Percentiles rank a stretch among this genome's conserved stretches.
phyloP scores from a whole-genome alignment of 2,329 filamentous ascomycete species.

The Colletotrichum sp. region DNA sequence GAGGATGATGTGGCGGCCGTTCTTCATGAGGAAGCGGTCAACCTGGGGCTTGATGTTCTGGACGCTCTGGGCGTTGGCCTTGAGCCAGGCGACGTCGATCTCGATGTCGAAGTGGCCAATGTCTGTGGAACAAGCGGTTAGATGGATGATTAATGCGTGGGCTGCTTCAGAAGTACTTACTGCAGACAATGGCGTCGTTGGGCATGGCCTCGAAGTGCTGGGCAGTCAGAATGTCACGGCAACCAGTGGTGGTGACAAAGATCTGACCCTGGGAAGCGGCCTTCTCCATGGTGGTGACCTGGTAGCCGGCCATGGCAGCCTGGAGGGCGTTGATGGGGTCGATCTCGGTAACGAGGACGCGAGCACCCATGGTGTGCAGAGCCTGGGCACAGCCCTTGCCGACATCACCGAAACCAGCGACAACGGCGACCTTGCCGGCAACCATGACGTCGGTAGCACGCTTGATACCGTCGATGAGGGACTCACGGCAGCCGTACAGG shows the following conservation, averaged over 20 bases:
- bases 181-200: conserved; percentile 99
- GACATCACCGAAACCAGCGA: conserved; percentile 98
- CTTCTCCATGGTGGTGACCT: conserved; percentile 98
- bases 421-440: conserved; percentile 97
- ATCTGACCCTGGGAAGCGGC: conserved; percentile 89
- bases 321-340: conserved; percentile 99
- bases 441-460: conserved; percentile 99
- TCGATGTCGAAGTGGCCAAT: conserved; percentile 99
- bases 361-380: conserved; percentile 95
- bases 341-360: conserved; percentile 94
- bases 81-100: conserved; percentile 99
- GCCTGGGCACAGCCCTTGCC: conserved; percentile 98
- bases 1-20: conserved; percentile 96
- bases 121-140: conserved; percentile 54
- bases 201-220: conserved; percentile 94
- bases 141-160: background rate
- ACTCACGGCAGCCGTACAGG: conserved; percentile 99
- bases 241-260: conserved; percentile 98
- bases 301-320: conserved; percentile 95
- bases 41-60: conserved; percentile 99
- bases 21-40: conserved; percentile 95
- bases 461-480: conserved; percentile 99
- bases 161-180: conserved; percentile 50
- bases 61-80: conserved; percentile 90
- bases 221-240: conserved; percentile 95